Base-by-base conservation (phyloP, 2,329 filamentous ascomycete genomes). In the Diplodia scrobiculata region DNA sequence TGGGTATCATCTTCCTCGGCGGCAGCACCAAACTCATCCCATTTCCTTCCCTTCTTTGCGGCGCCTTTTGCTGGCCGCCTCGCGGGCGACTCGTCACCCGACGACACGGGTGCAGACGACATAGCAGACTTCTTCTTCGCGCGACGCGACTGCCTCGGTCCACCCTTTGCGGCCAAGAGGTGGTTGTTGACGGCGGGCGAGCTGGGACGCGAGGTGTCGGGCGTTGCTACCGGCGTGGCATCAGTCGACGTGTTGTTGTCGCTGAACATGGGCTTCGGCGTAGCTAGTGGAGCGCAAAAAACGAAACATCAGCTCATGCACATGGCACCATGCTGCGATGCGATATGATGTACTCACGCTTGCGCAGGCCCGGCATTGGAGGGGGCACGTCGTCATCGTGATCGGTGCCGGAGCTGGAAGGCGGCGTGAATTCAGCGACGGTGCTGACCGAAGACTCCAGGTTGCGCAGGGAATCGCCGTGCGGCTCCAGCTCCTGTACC, bases 11-110 rank as follows among this genome's bases (percentile, higher is more conserved):
- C 86, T 67, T 92, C 91, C 74, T 96, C 94, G 69, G 93, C 91
- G 6, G 91, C 92, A 71, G 89, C 82, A 3, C 95, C 95, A 75
- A 97, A 91, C 5, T 90, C 91, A 73, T 93, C 91, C 95, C 95
- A 99, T 74, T 90, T 92, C 69, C 95, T 87, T 72, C 91, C 91
- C 77, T 92, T 93, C 82, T 98, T 98, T 9, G 81, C 83, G 13
- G 83, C 78, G 70, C 86, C 87, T 29, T 82, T 75, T 50, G 76
- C 74, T 70, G 77, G 13, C 70, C 84, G 83, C 72, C 77, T 77
- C 19, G 83, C 79, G 5, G 85, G 79, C 0, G 83, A 84, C 72
- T 98, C 95, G 72, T 98, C 95, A 0, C 93, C 92, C 0, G 92
- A 97, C 0, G 92, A 96, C 7, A 81, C 84, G 17, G 87, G 85